Evolutionary conservation across 163 green algal species (phyloP), one percentile per base, ranked within the genome.

Genomic region (Picocystis sp.): DNA sequence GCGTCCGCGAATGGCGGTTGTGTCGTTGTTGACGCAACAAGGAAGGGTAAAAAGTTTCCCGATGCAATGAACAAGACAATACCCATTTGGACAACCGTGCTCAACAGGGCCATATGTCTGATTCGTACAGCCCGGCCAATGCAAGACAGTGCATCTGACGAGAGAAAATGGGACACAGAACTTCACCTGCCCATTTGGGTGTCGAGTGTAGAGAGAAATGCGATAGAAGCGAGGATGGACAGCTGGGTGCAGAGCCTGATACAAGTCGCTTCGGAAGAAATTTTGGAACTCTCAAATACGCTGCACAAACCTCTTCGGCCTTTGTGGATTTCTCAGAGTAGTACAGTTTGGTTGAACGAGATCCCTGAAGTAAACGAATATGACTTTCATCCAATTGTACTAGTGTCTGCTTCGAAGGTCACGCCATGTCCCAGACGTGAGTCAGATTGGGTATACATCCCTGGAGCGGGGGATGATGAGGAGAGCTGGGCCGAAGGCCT

Each of bases 1-100:
- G 80, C 82, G 6, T 79, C 80, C 0, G 13, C 23, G 9, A 17
- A 63, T 0, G 76, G 76, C 0, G 89, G 87, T 19, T 69, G 56
- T 19, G 33, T 94, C 9, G 75, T 97, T n/a, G 82, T 97, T n/a
- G 89, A 98, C 54, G 85, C 89, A 21, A 98, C 89, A 1, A 67
- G 80, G 19, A 79, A 81, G 25, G 81, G 84, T 41, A 96, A 95
- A 56, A 55, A 68, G 9, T 90, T 87, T 45, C 83, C 84, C 38
- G 86, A 97, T 64, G 76, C 86, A 12, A 65, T 97, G 57, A 81
- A 73, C 11, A 96, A 94, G 65, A 96, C 88, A 8, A 63, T 96
- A 10, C 89, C 89, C 22, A 91, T 95, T 3, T 98, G 89, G 89
- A 62, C 64, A 2, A 70, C 72, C 0, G 83, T 94, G 3, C 22